Evolutionary conservation across 2,329 filamentous ascomycete genomes (phyloP).

Genomic region (Cercospora zeae-maydis): DNA sequence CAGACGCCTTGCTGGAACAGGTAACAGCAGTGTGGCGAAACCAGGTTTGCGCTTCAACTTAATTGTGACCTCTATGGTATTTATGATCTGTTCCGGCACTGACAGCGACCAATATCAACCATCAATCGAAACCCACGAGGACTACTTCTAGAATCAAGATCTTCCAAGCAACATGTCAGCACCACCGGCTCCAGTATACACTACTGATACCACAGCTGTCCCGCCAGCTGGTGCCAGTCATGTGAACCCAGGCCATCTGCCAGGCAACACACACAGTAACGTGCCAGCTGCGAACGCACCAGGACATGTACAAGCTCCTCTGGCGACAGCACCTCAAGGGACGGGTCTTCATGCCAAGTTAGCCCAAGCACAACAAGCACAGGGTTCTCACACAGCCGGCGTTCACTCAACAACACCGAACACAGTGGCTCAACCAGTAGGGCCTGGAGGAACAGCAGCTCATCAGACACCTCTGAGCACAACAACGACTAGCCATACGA

Average conservation of each 20-base stretch:
- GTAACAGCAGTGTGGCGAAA: not conserved
- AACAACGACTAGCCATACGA: not conserved
- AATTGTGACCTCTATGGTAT: not conserved
- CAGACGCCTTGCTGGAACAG: not conserved
- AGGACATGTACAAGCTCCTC: not conserved
- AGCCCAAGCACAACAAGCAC: not conserved
- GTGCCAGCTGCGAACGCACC: not conserved
- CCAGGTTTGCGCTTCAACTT: not conserved
- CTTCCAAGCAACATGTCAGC: not conserved
- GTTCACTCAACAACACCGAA: not conserved
- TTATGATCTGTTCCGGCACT: not conserved
- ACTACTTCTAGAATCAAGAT: not conserved
- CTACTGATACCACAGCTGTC: not conserved
- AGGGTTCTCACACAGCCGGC: not conserved
- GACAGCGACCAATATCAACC: not conserved
- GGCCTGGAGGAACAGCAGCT: not conserved
- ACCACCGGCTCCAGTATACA: not conserved
- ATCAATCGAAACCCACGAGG: not conserved
- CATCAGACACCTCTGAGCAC: not conserved
- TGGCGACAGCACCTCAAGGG: not conserved
- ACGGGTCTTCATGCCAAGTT: not conserved
- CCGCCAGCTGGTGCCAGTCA: not conserved
- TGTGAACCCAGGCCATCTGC: not conserved
- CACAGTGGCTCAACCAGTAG: not conserved
- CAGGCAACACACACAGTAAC: not conserved